phyloP scores from a whole-genome alignment of 352 stramenopile genomes.

The Pythium biforme region DNA sequence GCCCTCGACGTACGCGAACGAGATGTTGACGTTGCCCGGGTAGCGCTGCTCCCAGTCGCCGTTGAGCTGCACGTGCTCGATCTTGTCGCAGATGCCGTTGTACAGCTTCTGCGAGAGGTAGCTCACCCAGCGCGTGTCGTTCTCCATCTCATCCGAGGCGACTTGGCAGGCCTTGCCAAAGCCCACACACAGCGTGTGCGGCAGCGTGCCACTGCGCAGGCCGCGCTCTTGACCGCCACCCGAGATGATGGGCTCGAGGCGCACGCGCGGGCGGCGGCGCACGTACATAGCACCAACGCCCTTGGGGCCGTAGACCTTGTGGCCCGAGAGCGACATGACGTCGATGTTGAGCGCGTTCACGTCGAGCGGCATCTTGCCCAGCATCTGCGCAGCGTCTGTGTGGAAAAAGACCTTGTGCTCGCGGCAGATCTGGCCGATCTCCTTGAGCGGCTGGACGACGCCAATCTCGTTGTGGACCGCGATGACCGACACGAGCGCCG shows the following conservation, averaged over 20 bases:
- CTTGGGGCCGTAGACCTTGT: slow-evolving; percentile 99
- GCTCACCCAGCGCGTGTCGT: slow-evolving; percentile 93
- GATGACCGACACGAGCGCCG: slow-evolving; percentile 97
- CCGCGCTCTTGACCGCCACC: slow-evolving; percentile 98
- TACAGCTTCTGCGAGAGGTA: slow-evolving; percentile 95
- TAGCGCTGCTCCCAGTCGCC: slow-evolving; percentile 93
- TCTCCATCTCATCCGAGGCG: slow-evolving; percentile 93
- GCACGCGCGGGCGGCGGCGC: slow-evolving; percentile 93
- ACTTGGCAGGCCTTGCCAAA: slow-evolving; percentile 93
- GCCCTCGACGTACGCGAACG: slow-evolving; percentile 99
- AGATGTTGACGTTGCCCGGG: slow-evolving; percentile 98
- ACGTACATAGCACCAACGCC: slow-evolving; percentile 98
- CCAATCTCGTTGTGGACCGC: slow-evolving; percentile 99
- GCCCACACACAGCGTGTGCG: slow-evolving; percentile 77
- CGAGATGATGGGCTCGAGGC: slow-evolving; percentile 97
- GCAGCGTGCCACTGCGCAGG: slow-evolving; percentile 90
- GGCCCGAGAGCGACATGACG: slow-evolving; percentile 97
- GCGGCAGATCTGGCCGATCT: slow-evolving; percentile 94
- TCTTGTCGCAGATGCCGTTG: slow-evolving; percentile 70
- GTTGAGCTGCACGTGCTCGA: slow-evolving; percentile 96
- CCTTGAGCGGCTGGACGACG: slow-evolving; percentile 96
- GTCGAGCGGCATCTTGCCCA: slow-evolving; percentile 96
- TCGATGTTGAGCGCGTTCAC: slow-evolving; percentile 99
- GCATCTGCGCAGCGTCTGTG: slow-evolving; percentile 98
- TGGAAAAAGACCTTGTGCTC: slow-evolving; percentile 97